A percentile compares a stretch with the other conserved stretches of the same genome.
Conservation (phyloP, 2,329 filamentous ascomycete species). For the Talaromyces amestolkiae region DNA sequence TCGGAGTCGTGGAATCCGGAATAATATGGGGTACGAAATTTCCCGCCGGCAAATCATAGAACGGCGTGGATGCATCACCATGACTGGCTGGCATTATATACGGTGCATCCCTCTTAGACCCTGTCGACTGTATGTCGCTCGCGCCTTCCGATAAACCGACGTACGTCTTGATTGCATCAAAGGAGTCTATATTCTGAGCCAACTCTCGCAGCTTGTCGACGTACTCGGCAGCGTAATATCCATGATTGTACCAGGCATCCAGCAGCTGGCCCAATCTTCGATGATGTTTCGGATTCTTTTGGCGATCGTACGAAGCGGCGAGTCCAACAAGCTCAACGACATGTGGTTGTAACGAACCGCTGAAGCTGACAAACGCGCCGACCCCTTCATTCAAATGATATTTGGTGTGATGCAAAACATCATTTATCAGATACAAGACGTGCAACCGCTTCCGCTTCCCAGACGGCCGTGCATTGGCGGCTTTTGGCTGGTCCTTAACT, state of each 20-base stretch:
- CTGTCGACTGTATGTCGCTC: conserved; percentile 46
- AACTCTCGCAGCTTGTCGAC: conserved; percentile 60
- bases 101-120: conserved; percentile 49
- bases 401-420: conserved; percentile 69
- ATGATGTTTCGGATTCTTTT: conserved; percentile 63
- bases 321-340: conserved; percentile 61
- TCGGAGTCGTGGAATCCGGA: conserved; percentile 70
- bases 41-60: conserved; percentile 78
- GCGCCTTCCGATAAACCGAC: conserved; percentile 27
- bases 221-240: conserved; percentile 58
- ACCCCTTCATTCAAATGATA: conserved; percentile 45
- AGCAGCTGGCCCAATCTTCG: conserved; percentile 64
- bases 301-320: conserved; percentile 54
- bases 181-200: conserved; percentile 47
- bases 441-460: conserved; percentile 69
- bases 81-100: conserved; percentile 74
- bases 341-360: conserved; percentile 56
- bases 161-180: conserved; percentile 32
- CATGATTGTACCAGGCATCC: conserved; percentile 66
- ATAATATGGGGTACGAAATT: conserved; percentile 78
- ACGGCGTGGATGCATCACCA: conserved; percentile 69
- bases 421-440: conserved; percentile 74
- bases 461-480: conserved; percentile 44
- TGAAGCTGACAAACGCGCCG: conserved; percentile 51
- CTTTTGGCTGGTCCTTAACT: conserved; percentile 21